Base-by-base conservation (phyloP, 495 filamentous ascomycete genomes). In the Tuber umbilicatum region DNA sequence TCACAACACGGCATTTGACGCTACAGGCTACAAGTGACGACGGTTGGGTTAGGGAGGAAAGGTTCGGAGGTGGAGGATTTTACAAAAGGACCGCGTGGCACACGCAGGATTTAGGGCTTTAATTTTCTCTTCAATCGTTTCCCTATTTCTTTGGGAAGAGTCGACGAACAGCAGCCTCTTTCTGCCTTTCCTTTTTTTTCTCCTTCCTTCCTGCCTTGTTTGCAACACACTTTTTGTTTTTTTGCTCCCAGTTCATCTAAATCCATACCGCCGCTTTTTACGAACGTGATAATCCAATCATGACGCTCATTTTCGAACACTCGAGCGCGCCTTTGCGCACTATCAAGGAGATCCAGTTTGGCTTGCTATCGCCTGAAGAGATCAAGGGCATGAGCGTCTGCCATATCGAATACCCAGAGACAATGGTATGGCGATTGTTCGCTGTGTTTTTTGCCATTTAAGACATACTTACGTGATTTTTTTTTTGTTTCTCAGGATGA, bases 281-380 rank as follows among this genome's bases (percentile, higher is more conserved):
- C 55, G 55, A 19, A 35, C 69, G 69, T 35, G 35, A 72, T 31
- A 82, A 83, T 77, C 83, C 84, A 83, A 93, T 82, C 82, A 98
- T 97, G 95, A 90, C 94, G 87, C 90, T 97, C 80, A 91, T 90
- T 82, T 97, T 97, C 79, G 88, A 91, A 73, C 91, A 93, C 83
- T 98, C 95, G 79, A 94, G 92, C 87, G 95, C 95, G 89, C 93
- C 94, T 80, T 86, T 97, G 88, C 93, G 93, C 86, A 93, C 91
- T 73, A 93, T 99, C 77, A 89, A 97, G 87, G 95, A 98, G 88
- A 97, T 99, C 77, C 96, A 98, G 86, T 99, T 99, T 84, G 95
- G 95, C 80, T 89, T 99, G 75, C 86, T 97, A 81, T 94, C 94
- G 27, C 95, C 96, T 1, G 94, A 98, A 82, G 96, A 99, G 84